Evolutionary conservation across 768 basidiomycete species (phyloP).

Genomic region (Rhodotorula graminis): DNA sequence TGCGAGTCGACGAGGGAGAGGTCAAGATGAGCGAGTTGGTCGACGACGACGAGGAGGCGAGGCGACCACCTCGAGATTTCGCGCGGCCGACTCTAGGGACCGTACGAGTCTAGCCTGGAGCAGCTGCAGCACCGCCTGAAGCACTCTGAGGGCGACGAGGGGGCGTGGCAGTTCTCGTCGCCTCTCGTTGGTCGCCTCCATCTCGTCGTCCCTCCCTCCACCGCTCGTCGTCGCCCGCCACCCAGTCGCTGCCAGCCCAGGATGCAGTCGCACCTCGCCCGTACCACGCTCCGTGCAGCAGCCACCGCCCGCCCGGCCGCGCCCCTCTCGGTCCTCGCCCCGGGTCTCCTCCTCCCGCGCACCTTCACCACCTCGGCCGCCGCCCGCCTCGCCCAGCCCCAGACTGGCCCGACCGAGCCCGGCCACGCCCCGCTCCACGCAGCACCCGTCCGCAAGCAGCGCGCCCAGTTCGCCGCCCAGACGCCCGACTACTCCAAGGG

Average conservation of each 20-base stretch:
- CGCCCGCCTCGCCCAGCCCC: conserved; percentile 26
- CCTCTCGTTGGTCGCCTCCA: too few relatives aligned
- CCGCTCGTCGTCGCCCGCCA: neutral
- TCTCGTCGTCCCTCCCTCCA: neutral
- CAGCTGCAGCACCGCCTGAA: too few relatives aligned
- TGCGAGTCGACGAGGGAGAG: neutral
- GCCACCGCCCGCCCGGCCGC: neutral
- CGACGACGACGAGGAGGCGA: neutral
- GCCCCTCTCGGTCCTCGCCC: neutral
- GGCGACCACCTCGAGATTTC: too few relatives aligned
- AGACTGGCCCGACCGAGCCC: conserved; percentile 22
- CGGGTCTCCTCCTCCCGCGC: neutral
- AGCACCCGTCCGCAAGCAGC: conserved; percentile 10
- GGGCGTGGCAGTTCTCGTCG: too few relatives aligned
- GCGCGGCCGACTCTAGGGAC: too few relatives aligned
- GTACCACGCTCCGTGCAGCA: neutral
- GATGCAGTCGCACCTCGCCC: neutral
- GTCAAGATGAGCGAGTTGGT: neutral
- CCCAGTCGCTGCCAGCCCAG: neutral
- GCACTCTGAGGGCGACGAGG: too few relatives aligned
- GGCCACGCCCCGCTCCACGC: conserved; percentile 17
- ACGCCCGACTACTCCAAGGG: conserved; percentile 53
- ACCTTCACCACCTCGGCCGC: conserved; percentile 4
- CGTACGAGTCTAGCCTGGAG: too few relatives aligned
- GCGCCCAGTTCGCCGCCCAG: conserved; percentile 14